phyloP scores from a whole-genome alignment of 768 basidiomycete species.

The Exidia glandulosa region DNA sequence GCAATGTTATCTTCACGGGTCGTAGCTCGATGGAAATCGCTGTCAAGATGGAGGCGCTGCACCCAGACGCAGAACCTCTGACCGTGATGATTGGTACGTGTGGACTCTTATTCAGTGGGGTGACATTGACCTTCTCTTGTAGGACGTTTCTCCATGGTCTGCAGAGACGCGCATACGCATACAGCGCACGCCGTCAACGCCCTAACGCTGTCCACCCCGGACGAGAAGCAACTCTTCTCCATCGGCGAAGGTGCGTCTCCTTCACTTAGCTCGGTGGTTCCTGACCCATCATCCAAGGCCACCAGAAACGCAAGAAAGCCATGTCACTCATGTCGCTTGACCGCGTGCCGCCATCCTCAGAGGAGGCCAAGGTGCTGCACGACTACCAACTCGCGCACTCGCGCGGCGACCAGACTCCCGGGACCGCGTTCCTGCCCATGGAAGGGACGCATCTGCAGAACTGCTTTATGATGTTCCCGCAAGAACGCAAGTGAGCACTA shows the following conservation, averaged over 20 bases:
- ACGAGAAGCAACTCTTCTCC: constrained; percentile 49
- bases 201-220: constrained; percentile 44
- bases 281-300: constrained; percentile 28
- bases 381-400: constrained; percentile 41
- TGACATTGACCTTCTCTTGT: not conserved
- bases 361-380: constrained; percentile 60
- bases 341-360: constrained; percentile 61
- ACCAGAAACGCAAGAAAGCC: constrained; percentile 47
- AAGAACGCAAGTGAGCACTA: constrained; percentile 61
- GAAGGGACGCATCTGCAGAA: constrained; percentile 60
- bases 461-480: constrained; percentile 72
- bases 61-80: constrained; percentile 32
- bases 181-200: constrained; percentile 54
- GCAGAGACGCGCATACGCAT: constrained; percentile 57
- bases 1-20: constrained; percentile 73
- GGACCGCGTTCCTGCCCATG: constrained; percentile 61
- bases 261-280: not conserved
- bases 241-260: constrained; percentile 56
- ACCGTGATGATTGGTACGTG: constrained; percentile 55
- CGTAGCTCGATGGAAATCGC: constrained; percentile 75
- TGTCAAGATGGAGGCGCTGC: constrained; percentile 67
- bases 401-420: constrained; percentile 3
- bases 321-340: constrained; percentile 48
- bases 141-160: constrained; percentile 94
- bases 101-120: not conserved